Evolutionary conservation across 257 asterid genomes (phyloP).

Genomic region (Solanum pennellii): DNA sequence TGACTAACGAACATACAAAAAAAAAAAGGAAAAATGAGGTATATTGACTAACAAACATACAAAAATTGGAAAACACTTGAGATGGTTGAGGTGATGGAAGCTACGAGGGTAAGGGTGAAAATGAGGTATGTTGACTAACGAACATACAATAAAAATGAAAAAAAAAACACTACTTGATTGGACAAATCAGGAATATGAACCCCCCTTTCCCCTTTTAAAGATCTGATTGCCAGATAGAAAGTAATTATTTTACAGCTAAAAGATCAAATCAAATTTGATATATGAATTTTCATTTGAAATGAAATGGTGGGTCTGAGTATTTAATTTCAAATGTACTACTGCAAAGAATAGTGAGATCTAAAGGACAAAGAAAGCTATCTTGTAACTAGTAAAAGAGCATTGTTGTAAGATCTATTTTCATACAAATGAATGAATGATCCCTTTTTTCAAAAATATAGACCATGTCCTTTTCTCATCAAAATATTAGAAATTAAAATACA

Average conservation of each 20-base stretch:
- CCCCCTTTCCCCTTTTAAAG: not conserved
- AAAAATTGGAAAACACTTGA: not conserved
- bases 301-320: not conserved
- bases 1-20: not conserved
- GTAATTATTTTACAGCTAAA: not conserved
- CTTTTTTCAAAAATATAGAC: no score
- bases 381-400: not conserved
- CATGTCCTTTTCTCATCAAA: not conserved
- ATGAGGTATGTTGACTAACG: not conserved
- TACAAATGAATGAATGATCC: not conserved
- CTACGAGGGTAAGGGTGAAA: not conserved
- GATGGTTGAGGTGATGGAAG: not conserved
- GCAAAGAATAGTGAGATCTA: not conserved
- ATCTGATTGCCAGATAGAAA: not conserved
- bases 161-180: not conserved
- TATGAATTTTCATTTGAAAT: not conserved
- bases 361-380: not conserved
- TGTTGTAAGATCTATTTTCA: not conserved
- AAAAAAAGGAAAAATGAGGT: not conserved
- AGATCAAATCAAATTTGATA: not conserved
- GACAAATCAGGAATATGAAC: not conserved
- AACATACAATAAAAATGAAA: not conserved
- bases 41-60: not conserved
- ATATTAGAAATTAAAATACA: not conserved
- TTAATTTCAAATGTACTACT: not conserved